Conservation (phyloP, 2,329 filamentous ascomycete genomes). For the Aspergillus cejpii region DNA sequence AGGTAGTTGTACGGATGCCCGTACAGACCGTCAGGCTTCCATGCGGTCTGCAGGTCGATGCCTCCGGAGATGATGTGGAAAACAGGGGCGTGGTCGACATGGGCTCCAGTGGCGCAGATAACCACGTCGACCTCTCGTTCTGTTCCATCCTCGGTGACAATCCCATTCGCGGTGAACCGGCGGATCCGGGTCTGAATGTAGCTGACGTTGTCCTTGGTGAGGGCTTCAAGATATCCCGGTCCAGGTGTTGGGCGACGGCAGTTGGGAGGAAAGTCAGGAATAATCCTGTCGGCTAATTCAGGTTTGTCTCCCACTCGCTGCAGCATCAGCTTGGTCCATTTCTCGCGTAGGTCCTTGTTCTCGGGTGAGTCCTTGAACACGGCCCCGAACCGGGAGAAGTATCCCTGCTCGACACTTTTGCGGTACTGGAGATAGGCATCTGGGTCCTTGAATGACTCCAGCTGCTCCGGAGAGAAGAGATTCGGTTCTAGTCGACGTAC, state of each 20-base stretch:
- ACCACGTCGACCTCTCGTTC: constrained; percentile 56
- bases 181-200: constrained; percentile 54
- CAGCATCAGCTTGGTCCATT: constrained; percentile 50
- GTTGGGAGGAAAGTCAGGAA: constrained; percentile 58
- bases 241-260: constrained; percentile 61
- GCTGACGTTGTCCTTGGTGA: constrained; percentile 56
- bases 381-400: constrained; percentile 53
- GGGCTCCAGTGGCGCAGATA: constrained; percentile 63
- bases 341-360: constrained; percentile 45
- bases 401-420: constrained; percentile 53
- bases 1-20: constrained; percentile 64
- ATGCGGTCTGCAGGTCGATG: constrained; percentile 50
- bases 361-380: constrained; percentile 51
- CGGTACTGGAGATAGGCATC: constrained; percentile 55
- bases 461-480: constrained; percentile 48
- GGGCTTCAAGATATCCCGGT: constrained; percentile 60
- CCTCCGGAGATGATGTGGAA: constrained; percentile 56
- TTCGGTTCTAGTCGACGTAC: constrained; percentile 52
- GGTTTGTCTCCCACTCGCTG: constrained; percentile 50
- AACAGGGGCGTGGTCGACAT: constrained; percentile 52
- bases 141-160: constrained; percentile 53
- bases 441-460: constrained; percentile 54
- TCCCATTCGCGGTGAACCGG: constrained; percentile 53
- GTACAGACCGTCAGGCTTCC: constrained; percentile 50
- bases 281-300: constrained; percentile 49